Evolutionary conservation across 2,329 filamentous ascomycete genomes (phyloP), one percentile per base, ranked within the genome.

Genomic region (Calonectria ilicicola): DNA sequence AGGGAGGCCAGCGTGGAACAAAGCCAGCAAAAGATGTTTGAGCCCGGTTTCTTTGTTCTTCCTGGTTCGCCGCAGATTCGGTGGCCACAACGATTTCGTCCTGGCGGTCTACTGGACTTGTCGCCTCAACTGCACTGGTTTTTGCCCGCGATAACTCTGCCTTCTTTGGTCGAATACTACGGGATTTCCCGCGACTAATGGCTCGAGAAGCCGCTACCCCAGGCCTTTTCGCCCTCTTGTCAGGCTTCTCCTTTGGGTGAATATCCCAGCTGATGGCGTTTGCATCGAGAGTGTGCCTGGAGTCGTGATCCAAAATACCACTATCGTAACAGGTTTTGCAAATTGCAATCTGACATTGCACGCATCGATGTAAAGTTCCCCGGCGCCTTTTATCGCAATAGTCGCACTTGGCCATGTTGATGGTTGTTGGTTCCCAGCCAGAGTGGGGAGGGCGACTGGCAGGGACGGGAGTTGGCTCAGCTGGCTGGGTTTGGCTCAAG

Each of bases 331-430:
- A 75, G 3, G 15, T 17, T 14, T 64, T 47, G 65, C 73, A 75
- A 38, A 75, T 49, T 3, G 70, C 60, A 56, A 73, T 44, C 19
- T 63, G 42, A 49, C 73, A 75, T 29, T 69, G 51, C 5, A 3
- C 14, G 26, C 73, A 75, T 15, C 63, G 56, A 14, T 75, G 26
- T 4, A 75, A 27, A 23, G 65, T 75, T 3, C 65, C 67, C 5
- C 67, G 51, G 38, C 65, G 26, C 1, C 70, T 44, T 23, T 51
- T 40, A 21, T 75, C 62, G 23, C 73, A 75, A 46, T 65, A 68
- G 62, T 75, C 73, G 40, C 73, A 75, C 19, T 71, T 73, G 29
- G 70, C 70, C 73, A 73, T 75, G 51, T 66, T 44, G 38, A 70
- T 67, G n/a, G 53, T 49, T n/a, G 65, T 66, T 5, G 60, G 42